These are phyloP conservation scores for Jaltomata sinuosa DNA, from an alignment of 257 asterid genomes.

Conservation along the genomic window DNA sequence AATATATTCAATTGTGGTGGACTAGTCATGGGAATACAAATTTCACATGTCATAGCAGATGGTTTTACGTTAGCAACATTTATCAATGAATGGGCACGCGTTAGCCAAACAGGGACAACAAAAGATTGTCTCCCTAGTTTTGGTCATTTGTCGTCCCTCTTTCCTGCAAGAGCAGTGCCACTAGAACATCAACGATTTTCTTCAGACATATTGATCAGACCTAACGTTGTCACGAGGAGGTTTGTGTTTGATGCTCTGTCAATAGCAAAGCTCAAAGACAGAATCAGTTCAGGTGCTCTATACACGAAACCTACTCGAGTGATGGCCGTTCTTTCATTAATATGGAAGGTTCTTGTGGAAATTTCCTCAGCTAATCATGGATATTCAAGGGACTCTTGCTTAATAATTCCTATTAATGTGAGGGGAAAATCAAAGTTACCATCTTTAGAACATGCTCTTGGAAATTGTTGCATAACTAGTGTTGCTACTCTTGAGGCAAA, in stretches of 20 bases:
- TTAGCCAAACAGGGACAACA: neutral
- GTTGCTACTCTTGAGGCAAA: neutral
- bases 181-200: neutral
- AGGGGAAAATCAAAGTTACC: too few relatives aligned
- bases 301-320: neutral
- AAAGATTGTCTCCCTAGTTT: conserved; percentile 1
- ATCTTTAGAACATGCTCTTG: neutral
- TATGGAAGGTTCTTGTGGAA: conserved; percentile 8
- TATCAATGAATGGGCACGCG: conserved; percentile 19
- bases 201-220: neutral
- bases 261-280: neutral
- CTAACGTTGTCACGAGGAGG: conserved; percentile 1
- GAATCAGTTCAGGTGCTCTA: neutral
- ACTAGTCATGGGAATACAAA: conserved; percentile 8
- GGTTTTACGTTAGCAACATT: conserved; percentile 12
- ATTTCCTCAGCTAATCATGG: neutral
- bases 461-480: neutral
- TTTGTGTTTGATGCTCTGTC: conserved; percentile 10
- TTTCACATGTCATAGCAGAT: conserved; percentile 16
- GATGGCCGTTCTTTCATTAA: conserved; percentile 2
- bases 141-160: neutral
- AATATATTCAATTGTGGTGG: conserved; percentile 23
- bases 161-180: conserved; percentile 6
- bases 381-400: neutral
- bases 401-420: too few relatives aligned